phyloP scores from a whole-genome alignment of 371 early-diverging fungal species.

The Mucor sp. region DNA sequence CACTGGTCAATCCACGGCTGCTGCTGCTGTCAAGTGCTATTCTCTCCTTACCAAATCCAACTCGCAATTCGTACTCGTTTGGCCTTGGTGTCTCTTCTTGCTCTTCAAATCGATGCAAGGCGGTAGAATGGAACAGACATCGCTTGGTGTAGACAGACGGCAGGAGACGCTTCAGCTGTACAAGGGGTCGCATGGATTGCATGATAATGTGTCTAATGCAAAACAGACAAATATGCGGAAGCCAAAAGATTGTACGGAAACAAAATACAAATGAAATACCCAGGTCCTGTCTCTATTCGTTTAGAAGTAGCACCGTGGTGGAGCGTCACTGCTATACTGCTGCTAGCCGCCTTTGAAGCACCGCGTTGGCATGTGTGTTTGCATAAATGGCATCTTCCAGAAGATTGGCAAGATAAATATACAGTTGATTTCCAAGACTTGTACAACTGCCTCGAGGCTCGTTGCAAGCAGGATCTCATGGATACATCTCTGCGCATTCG shows the following conservation, averaged over 20 bases:
- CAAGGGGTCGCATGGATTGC: not conserved
- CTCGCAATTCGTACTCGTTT: conserved; percentile 43
- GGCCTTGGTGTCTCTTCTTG: conserved; percentile 16
- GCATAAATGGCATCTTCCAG: not conserved
- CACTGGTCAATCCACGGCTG: not conserved
- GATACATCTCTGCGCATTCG: no score
- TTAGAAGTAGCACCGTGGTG: not conserved
- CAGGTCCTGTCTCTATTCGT: not conserved
- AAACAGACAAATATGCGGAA: not conserved
- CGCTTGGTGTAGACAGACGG: not conserved
- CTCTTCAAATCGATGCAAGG: not conserved
- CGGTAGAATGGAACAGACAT: conserved; percentile 7
- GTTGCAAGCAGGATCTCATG: no score
- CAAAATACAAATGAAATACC: not conserved
- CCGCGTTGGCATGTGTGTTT: not conserved
- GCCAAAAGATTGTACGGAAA: not conserved
- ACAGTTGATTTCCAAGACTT: no score
- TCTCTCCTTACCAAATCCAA: conserved; percentile 31
- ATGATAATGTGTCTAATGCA: conserved; percentile 5
- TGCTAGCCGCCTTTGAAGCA: not conserved
- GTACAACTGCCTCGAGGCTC: no score
- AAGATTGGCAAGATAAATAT: no score
- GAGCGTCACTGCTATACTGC: not conserved
- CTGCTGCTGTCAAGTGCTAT: not conserved
- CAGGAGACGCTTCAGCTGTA: not conserved